Base-by-base conservation (phyloP, 805 yeast genomes). In the Cyberlindnera suaveolens region DNA sequence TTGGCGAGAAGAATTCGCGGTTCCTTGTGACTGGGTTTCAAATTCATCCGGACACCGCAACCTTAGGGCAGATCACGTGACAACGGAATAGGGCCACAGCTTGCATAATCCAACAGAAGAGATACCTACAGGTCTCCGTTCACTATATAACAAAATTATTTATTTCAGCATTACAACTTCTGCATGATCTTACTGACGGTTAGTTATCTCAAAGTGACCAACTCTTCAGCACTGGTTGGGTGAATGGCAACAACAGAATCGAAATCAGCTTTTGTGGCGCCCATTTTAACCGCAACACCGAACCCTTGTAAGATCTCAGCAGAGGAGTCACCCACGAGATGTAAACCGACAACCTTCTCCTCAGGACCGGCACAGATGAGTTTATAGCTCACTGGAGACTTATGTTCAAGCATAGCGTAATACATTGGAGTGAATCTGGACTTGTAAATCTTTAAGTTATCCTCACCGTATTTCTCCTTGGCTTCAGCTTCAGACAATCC, bases 211-310 rank as follows among this genome's bases (percentile, higher is more conserved):
- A 68, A 48, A 18, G 99, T 93, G 32, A 93, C 99, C 40, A 93
- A 67, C 70, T 93, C 99, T 71, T 93, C 99, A 34, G 99, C 99
- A 52, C 95, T 80, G 2, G 99, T 93, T 50, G 99, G 99, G 64
- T 93, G 99, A 61, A 93, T 93, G 31, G 99, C 99, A 36, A 93
- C 98, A 70, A 95, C 86, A 63, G 71, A 80, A 67, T 93, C 99
- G 52, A 93, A 93, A 64, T 93, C 97, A 37, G 78, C 78, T 72
- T 93, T 93, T 31, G 99, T 93, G 34, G 99, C 99, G 30, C 99
- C 99, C 99, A 93, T 93, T 70, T 90, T 90, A 51, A 93, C 71
- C 40, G 99, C 99, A 42, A 90, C 99, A 46, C 98, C 99, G 59
- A 93, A 93, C 32, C 99, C 99, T 73, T 93, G 99, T 56, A 93